Evolutionary conservation across 2,329 filamentous ascomycete genomes (phyloP).

Genomic region (Thielaviopsis musarum): DNA sequence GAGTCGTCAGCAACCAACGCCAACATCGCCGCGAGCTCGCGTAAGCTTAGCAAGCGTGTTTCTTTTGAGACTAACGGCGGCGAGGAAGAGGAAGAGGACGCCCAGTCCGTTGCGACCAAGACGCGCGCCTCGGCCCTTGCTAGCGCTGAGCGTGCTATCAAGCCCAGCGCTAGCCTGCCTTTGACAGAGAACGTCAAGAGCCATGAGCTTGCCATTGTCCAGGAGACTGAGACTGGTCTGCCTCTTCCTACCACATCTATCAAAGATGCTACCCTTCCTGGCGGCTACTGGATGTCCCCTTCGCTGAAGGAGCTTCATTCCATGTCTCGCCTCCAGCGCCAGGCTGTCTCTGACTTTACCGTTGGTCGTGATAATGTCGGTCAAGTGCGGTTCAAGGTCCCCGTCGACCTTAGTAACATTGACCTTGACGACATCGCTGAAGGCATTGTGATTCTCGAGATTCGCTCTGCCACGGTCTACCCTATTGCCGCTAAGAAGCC

Average conservation of each 20-base stretch:
- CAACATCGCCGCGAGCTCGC: constrained; percentile 18
- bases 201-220: constrained; percentile 63
- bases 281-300: constrained; percentile 78
- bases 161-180: constrained; percentile 6
- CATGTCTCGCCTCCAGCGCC: constrained; percentile 66
- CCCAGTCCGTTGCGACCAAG: constrained; percentile 14
- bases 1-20: constrained; percentile 16
- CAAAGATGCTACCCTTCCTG: constrained; percentile 35
- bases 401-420: constrained; percentile 67
- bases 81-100: constrained; percentile 23
- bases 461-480: constrained; percentile 79
- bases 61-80: constrained; percentile 62
- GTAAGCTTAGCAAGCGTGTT: constrained; percentile 65
- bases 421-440: constrained; percentile 67
- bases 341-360: constrained; percentile 55
- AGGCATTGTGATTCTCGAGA: constrained; percentile 57
- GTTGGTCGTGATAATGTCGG: constrained; percentile 75
- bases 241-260: constrained; percentile 16
- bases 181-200: constrained; percentile 54
- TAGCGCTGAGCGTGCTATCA: constrained; percentile 15
- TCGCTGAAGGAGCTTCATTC: constrained; percentile 55
- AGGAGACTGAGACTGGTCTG: constrained; percentile 44
- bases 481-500: constrained; percentile 62
- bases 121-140: constrained; percentile 12
- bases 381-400: constrained; percentile 61